Percentiles rank a stretch among this genome's conserved stretches.
These are phyloP conservation scores for Enterocytospora artemiae DNA, from an alignment of 371 early-diverging fungal species.

Conservation along the genomic window DNA sequence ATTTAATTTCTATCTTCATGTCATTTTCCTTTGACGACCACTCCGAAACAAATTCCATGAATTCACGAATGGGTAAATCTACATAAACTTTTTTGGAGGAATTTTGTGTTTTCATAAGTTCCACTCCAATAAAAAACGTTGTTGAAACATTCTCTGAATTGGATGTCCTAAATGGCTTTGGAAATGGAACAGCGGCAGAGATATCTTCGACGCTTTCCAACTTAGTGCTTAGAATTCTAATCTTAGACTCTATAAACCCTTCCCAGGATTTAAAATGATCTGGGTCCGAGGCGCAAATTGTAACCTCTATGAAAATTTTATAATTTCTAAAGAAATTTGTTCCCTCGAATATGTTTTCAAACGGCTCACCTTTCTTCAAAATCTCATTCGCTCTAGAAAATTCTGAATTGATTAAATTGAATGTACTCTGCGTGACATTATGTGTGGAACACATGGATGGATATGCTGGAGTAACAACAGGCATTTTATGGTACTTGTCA, in stretches of 20 bases:
- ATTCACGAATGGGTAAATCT: background rate
- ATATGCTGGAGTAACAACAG: slow-evolving; percentile 97
- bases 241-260: slow-evolving; percentile 79
- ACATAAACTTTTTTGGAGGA: slow-evolving; percentile 15
- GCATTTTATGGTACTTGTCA: slow-evolving; percentile 86
- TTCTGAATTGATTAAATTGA: slow-evolving; percentile 70
- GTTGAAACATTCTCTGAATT: background rate
- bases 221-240: slow-evolving; percentile 75
- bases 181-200: slow-evolving; percentile 72
- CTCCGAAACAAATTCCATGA: background rate
- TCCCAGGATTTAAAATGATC: slow-evolving; percentile 59
- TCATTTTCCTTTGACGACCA: slow-evolving; percentile 24
- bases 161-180: slow-evolving; percentile 65
- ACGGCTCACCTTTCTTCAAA: slow-evolving; percentile 27
- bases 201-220: slow-evolving; percentile 72
- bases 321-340: slow-evolving; percentile 78
- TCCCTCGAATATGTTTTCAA: slow-evolving; percentile 65
- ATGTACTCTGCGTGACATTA: slow-evolving; percentile 83
- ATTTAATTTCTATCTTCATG: slow-evolving; percentile 1
- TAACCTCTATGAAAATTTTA: slow-evolving; percentile 77
- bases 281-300: slow-evolving; percentile 53
- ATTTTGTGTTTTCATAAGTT: background rate
- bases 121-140: slow-evolving; percentile 8
- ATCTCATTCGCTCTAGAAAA: slow-evolving; percentile 58
- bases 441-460: slow-evolving; percentile 98